Evolutionary conservation across 345 rosid species (phyloP).

Genomic region (Microcos paniculata): DNA sequence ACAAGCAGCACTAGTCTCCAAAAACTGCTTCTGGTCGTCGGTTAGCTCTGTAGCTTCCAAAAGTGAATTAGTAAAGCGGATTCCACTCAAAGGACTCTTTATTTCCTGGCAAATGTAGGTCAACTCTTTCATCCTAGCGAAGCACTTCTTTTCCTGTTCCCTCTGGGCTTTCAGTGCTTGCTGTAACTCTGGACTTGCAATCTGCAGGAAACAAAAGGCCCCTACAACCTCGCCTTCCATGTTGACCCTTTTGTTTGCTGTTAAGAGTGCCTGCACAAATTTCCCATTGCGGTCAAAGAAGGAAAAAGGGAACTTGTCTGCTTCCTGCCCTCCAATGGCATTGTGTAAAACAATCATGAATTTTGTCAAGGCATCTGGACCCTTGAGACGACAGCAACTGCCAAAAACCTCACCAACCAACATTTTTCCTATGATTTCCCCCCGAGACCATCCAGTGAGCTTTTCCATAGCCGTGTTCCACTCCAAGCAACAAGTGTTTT

Average conservation of each 20-base stretch:
- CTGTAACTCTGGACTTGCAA: slow-evolving; percentile 90
- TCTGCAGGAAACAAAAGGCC: slow-evolving; percentile 96
- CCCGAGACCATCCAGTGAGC: slow-evolving; percentile 77
- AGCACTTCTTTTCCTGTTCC: slow-evolving; percentile 61
- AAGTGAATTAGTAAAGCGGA: slow-evolving; percentile 71
- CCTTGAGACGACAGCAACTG: slow-evolving; percentile 79
- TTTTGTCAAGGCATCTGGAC: slow-evolving; percentile 83
- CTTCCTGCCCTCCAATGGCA: slow-evolving; percentile 85
- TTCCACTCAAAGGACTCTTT: slow-evolving; percentile 76
- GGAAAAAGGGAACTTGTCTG: slow-evolving; percentile 73
- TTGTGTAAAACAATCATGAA: slow-evolving; percentile 90
- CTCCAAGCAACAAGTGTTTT: slow-evolving; percentile 86
- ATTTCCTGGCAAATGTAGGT: slow-evolving; percentile 78
- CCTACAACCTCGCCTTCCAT: slow-evolving; percentile 73
- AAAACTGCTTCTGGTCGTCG: slow-evolving; percentile 86
- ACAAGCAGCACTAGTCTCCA: slow-evolving; percentile 81
- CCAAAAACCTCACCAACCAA: slow-evolving; percentile 96
- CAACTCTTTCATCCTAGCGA: slow-evolving; percentile 75
- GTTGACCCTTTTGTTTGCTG: slow-evolving; percentile 79
- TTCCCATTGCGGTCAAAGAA: slow-evolving; percentile 77
- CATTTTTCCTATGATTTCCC: slow-evolving; percentile 80
- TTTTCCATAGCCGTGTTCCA: slow-evolving; percentile 99
- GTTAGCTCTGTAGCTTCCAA: slow-evolving; percentile 68
- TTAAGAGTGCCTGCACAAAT: slow-evolving; percentile 75
- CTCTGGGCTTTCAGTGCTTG: slow-evolving; percentile 74